Base-by-base conservation (phyloP, 2,329 filamentous ascomycete species). In the Phyllosticta citriasiana region DNA sequence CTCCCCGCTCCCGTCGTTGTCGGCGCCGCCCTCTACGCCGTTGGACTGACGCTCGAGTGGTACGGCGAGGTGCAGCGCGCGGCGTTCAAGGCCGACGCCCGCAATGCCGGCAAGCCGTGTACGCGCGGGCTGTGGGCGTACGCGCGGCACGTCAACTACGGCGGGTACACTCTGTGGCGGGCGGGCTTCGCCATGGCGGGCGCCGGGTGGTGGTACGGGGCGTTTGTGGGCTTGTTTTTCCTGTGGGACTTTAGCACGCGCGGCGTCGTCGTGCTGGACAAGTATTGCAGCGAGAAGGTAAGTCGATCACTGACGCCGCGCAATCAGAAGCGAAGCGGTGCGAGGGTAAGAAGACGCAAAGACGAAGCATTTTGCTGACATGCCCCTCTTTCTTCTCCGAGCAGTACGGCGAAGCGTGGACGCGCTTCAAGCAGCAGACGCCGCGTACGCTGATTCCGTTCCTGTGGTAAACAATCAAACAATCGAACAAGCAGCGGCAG, bases 31-130 rank as follows among this genome's bases (percentile, higher is more conserved):
- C 65, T 84, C 55, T 87, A 82, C 67, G 68, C 72, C 4, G 65
- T 76, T 4, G 84, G 84, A 9, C 75, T 86, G 33, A 61, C 75
- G 3, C 73, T 81, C 4, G 84, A 88, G 71, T 77, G 80, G 4
- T 66, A 79, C 3, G 75, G 82, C 0, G 84, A 88, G 72, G 67
- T 79, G 30, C 84, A 87, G 71, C 78, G 85, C 19, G 76, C 75
- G 64, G 65, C 67, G 0, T 84, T 80, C 72, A 83, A 84, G 70
- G 69, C 72, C 25, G 71, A 82, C 60, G 73, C 78, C 2, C 73
- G 68, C 63, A 82, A 83, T 67, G 76, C 79, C 64, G 81, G 81
- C 22, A 81, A 81, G 69, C 71, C 76, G 0, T 84, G 77, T 64
- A 76, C 74, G 0, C 76, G 76, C 9, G 80, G 81, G 0, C 65